Percentiles rank a stretch among this genome's conserved stretches.
phyloP scores from a whole-genome alignment of 1,284 basidiomycete species.

The Fomitiporia mediterranea region DNA sequence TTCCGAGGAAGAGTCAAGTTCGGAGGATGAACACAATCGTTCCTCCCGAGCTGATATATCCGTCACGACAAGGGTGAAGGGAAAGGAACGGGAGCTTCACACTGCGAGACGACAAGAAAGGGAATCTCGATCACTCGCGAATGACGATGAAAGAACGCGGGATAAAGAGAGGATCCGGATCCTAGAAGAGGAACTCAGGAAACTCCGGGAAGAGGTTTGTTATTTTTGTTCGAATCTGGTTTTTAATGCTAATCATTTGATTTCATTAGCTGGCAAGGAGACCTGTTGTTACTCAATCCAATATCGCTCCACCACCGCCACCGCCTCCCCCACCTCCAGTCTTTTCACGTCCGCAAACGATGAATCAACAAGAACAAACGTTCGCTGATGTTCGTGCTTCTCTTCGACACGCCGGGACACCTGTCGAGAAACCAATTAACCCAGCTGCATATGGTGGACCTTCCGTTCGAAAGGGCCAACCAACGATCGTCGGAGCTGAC shows the following conservation, averaged over 20 bases:
- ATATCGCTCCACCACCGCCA: conserved; percentile 27
- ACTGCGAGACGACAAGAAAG: conserved; percentile 44
- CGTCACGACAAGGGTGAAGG: conserved; percentile 33
- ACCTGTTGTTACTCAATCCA: conserved; percentile 25
- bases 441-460: conserved; percentile 28
- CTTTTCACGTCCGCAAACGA: conserved; percentile 5
- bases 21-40: background rate
- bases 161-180: conserved; percentile 61
- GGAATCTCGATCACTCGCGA: conserved; percentile 30
- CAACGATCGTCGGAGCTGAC: conserved; percentile 65
- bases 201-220: conserved; percentile 59
- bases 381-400: conserved; percentile 57
- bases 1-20: background rate
- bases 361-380: conserved; percentile 28
- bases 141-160: conserved; percentile 40
- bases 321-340: conserved; percentile 35
- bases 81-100: conserved; percentile 56
- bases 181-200: conserved; percentile 62
- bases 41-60: background rate
- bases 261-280: conserved; percentile 45
- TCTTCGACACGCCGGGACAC: conserved; percentile 52
- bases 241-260: conserved; percentile 6
- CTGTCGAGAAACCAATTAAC: conserved; percentile 63
- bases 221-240: conserved; percentile 8
- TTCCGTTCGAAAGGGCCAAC: conserved; percentile 46